Evolutionary conservation across 106 monocot genomes (phyloP), one percentile per base, ranked within the genome.

Genomic region (Phalaenopsis aphrodite): DNA sequence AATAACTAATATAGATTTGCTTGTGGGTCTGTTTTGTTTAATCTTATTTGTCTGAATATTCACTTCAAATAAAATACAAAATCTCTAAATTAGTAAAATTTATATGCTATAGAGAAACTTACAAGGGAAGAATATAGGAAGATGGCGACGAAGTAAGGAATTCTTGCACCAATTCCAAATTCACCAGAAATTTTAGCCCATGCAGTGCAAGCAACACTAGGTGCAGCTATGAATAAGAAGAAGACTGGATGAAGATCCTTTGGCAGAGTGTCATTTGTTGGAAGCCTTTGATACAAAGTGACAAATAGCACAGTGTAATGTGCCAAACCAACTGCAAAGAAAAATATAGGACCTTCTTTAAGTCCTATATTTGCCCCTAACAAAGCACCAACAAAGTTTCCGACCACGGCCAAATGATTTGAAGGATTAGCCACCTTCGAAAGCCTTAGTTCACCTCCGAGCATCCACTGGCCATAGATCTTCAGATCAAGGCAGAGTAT

Each of bases 71-170:
- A 21, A 21, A 2, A 6, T 10, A 61, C 61, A 61, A 57, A 52
- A 52, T 2, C 52, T 52, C 5, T 6, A 10, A 21, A 5, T 5
- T 65, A 8, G 10, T 23, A 1, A 24, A 21, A 19, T 0, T 45
- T 19, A 4, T 2, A 5, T 8, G 38, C 3, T 6, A 77, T 3
- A 82, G n/a, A 72, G 56, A 43, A 56, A 73, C 83, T 78, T 56
- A 84, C 84, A 37, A 83, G 83, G 73, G 78, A 83, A 24, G 68
- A n/a, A 24, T 83, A 78, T 36, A 83, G 73, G 56, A 83, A 83
- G 42, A 83, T 42, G 5, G 83, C 83, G 10, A 83, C 73, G 56
- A 83, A 83, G 57, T 73, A 83, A 5, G 73, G n/a, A 1, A 83
- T 58, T 61, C 30, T 78, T 8, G 83, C 41, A 0, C 46, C 73